These are phyloP conservation scores for Tulasnella sp. DNA, from an alignment of 768 basidiomycete genomes.

Conservation along the genomic window DNA sequence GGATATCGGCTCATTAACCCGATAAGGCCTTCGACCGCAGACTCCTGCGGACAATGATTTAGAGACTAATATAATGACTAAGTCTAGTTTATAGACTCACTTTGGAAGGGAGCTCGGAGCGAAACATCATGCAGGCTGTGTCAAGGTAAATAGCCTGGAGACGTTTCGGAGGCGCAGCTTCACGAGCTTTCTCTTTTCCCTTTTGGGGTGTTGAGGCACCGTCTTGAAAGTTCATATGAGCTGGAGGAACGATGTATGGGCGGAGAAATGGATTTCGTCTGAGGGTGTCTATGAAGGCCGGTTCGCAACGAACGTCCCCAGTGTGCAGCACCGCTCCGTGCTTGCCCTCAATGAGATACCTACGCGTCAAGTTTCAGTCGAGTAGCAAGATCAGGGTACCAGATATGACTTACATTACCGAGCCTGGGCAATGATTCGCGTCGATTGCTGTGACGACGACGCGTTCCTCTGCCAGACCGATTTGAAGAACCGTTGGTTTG, in stretches of 20 bases:
- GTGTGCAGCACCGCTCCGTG: slow-evolving; percentile 75
- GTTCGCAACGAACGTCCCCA: slow-evolving; percentile 85
- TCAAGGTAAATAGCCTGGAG: slow-evolving; percentile 77
- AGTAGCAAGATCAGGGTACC: not conserved
- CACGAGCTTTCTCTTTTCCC: not conserved
- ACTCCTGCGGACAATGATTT: slow-evolving; percentile 34
- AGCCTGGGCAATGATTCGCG: slow-evolving; percentile 92
- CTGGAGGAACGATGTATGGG: slow-evolving; percentile 43
- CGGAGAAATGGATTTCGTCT: slow-evolving; percentile 58
- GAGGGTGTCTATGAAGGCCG: slow-evolving; percentile 60
- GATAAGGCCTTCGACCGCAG: slow-evolving; percentile 55
- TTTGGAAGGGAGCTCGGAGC: slow-evolving; percentile 46
- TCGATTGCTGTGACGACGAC: slow-evolving; percentile 74
- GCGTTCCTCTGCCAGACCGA: slow-evolving; percentile 44
- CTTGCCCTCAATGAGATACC: slow-evolving; percentile 73
- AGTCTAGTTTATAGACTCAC: slow-evolving; percentile 26
- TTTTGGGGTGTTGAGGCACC: not conserved
- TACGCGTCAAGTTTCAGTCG: slow-evolving; percentile 23
- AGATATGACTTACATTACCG: slow-evolving; percentile 60
- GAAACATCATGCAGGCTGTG: slow-evolving; percentile 54
- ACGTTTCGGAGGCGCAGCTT: not conserved
- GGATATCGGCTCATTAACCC: slow-evolving; percentile 62
- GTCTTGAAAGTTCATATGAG: slow-evolving; percentile 18
- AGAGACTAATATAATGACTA: not conserved
- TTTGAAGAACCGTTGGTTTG: slow-evolving; percentile 38